A percentile compares a stretch with the other conserved stretches of the same genome.
Evolutionary conservation across 2,329 filamentous ascomycete species (phyloP).

Genomic region (Elsinoe perseae): DNA sequence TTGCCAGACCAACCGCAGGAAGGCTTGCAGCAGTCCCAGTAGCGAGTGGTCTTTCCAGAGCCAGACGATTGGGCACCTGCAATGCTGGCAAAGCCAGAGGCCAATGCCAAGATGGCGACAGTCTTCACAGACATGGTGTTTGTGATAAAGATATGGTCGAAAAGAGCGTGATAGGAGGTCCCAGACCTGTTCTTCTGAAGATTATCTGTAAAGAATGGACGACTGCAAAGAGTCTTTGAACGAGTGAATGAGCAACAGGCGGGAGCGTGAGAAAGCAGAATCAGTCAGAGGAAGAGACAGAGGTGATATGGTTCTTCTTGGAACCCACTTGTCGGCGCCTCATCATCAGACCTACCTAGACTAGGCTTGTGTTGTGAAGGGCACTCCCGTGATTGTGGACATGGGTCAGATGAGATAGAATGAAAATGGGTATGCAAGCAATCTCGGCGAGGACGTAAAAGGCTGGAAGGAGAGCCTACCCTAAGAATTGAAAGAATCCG

Average conservation of each 20-base stretch:
- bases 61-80: conserved; percentile 23
- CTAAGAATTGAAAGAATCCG: neutral
- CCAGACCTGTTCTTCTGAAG: conserved; percentile 16
- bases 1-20: conserved; percentile 56
- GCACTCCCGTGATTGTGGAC: conserved; percentile 10
- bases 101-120: conserved; percentile 23
- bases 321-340: neutral
- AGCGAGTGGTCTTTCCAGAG: conserved; percentile 31
- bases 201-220: conserved; percentile 14
- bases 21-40: conserved; percentile 63
- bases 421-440: conserved; percentile 8
- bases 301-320: conserved; percentile 9
- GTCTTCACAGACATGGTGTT: conserved; percentile 17
- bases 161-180: conserved; percentile 4
- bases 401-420: neutral
- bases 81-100: conserved; percentile 22
- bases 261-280: neutral
- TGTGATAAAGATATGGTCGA: neutral
- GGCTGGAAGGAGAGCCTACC: neutral
- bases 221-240: conserved; percentile 15
- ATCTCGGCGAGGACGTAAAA: conserved; percentile 4
- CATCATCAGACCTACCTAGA: conserved; percentile 10
- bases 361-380: conserved; percentile 9
- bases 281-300: conserved; percentile 6
- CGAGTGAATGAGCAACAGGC: conserved; percentile 7